phyloP scores from a whole-genome alignment of 495 filamentous ascomycete species.

The Trichoderma erinaceum region DNA sequence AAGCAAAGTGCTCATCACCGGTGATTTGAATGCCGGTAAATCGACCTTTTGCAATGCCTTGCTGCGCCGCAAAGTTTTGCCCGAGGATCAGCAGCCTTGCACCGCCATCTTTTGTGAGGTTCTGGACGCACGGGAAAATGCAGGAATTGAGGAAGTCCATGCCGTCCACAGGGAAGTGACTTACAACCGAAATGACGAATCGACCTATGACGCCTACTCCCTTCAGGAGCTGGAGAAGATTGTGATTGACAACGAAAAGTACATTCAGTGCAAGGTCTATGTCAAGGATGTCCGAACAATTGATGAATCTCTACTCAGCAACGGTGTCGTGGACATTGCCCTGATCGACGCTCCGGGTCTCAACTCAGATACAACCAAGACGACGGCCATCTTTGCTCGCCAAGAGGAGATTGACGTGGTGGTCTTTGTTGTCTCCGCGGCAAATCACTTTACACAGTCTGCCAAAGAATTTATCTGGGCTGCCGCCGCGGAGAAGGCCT shows the following conservation, averaged over 20 bases:
- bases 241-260: slow-evolving; percentile 77
- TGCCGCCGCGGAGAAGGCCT: slow-evolving; percentile 92
- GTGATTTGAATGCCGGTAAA: slow-evolving; percentile 95
- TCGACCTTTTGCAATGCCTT: slow-evolving; percentile 98
- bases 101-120: slow-evolving; percentile 99
- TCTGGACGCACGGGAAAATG: slow-evolving; percentile 83
- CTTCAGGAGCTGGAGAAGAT: slow-evolving; percentile 77
- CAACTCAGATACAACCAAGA: slow-evolving; percentile 93
- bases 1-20: slow-evolving; percentile 96
- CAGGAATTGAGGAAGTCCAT: slow-evolving; percentile 87
- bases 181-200: slow-evolving; percentile 88
- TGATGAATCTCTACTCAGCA: slow-evolving; percentile 90
- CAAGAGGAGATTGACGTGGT: slow-evolving; percentile 99
- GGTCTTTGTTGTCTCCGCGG: slow-evolving; percentile 94
- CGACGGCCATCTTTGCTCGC: slow-evolving; percentile 90
- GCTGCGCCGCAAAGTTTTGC: slow-evolving; percentile 82
- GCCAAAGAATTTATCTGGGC: slow-evolving; percentile 96
- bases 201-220: slow-evolving; percentile 80
- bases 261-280: slow-evolving; percentile 95
- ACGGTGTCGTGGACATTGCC: slow-evolving; percentile 96
- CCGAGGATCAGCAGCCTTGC: slow-evolving; percentile 97
- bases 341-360: slow-evolving; percentile 94
- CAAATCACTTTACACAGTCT: slow-evolving; percentile 94
- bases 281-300: slow-evolving; percentile 86
- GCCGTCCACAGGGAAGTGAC: slow-evolving; percentile 72